Base-by-base conservation (phyloP, 495 filamentous ascomycete species). In the Zalerion maritima region DNA sequence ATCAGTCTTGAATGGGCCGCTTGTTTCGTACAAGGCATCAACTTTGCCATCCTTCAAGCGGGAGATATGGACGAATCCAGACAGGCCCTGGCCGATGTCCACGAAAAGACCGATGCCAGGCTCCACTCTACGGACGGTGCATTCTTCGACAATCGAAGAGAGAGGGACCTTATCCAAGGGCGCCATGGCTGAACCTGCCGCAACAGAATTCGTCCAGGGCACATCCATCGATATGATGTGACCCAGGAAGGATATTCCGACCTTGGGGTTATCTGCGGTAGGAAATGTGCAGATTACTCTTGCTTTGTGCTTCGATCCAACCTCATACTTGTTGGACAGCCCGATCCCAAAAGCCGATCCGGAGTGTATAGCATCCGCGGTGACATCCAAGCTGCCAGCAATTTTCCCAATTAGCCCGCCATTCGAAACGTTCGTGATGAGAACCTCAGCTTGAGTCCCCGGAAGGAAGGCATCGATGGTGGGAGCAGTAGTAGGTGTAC, bases 21-120 rank as follows among this genome's bases (percentile, higher is more conserved):
- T 66, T n/a, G 67, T 61, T 32, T 80, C 67, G 2, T 78, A 77
- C 6, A 94, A 62, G 4, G 60, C 67, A 45, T 93, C 89, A 30
- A 92, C 65, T 51, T 82, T 91, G 19, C 72, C 73, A 50, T 97
- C 85, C 19, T 82, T 73, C 32, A 97, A 64, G 33, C 75, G 70
- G 0, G 89, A 96, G 26, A 96, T 91, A 50, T 97, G 89, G 7
- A 89, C 81, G 51, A 89, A 96, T 20, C 84, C 87, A 22, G 73
- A 57, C 24, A 87, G 63, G 18, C 70, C 74, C 6, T 81, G 61
- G 8, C 83, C 81, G 21, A 92, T 56, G 47, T 91, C 73, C 4
- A 87, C 64, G 41, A 87, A 91, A 1, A 94, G 55, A 21, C 89
- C 89, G 31, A 78, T 55, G 8, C 72, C 69, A 13, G 78, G 61